Percentiles rank a stretch among this genome's conserved stretches.
These are phyloP conservation scores for Acorus gramineus DNA, from an alignment of 106 monocot species.

Conservation along the genomic window DNA sequence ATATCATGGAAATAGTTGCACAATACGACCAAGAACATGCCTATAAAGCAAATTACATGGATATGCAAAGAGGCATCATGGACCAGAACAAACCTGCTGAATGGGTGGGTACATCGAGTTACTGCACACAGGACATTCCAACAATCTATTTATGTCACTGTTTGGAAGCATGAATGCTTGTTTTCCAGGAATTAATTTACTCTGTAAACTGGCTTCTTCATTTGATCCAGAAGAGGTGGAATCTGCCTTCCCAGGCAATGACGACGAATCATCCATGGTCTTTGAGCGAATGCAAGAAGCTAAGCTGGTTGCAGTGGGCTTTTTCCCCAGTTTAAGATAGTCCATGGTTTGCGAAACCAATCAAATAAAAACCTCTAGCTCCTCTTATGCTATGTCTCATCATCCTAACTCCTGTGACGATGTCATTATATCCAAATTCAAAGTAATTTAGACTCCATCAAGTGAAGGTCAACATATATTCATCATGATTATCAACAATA, in stretches of 20 bases:
- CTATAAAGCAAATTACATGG: no score
- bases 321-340: slow-evolving; percentile 11
- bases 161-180: slow-evolving; percentile 6
- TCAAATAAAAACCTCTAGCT: neutral
- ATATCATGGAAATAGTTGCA: no score
- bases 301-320: neutral
- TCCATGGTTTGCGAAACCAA: slow-evolving; percentile 5
- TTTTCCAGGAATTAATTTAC: slow-evolving; percentile 5
- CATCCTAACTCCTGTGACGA: neutral
- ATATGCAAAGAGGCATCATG: no score
- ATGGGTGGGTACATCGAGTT: slow-evolving; percentile 51
- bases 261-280: slow-evolving; percentile 14
- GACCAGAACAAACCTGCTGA: slow-evolving; percentile 27
- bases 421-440: neutral
- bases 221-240: slow-evolving; percentile 2
- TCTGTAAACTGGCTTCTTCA: neutral
- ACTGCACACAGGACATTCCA: slow-evolving; percentile 46
- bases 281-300: slow-evolving; percentile 9
- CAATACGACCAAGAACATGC: no score
- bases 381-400: neutral
- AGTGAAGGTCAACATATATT: neutral
- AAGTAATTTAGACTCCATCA: neutral
- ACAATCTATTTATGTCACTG: slow-evolving; percentile 17
- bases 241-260: slow-evolving; percentile 7
- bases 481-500: neutral